These are phyloP conservation scores for Nymphaea colorata DNA, from an alignment of 164 flowering plant genomes.

Conservation along the genomic window DNA sequence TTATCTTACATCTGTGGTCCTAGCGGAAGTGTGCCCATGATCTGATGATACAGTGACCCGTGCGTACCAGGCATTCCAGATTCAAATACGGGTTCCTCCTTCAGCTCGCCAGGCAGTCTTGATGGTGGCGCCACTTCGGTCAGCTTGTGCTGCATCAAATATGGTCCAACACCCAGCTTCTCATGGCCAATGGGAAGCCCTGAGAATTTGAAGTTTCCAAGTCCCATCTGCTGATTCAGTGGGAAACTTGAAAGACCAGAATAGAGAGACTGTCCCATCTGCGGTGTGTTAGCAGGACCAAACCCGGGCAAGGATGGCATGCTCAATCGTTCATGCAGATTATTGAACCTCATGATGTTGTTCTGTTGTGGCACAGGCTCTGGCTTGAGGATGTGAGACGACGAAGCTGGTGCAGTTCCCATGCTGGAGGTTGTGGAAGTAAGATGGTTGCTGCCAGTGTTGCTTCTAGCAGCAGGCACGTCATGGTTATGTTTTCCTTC, in stretches of 20 bases:
- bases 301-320: conserved; percentile 26
- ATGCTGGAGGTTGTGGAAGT: conserved; percentile 13
- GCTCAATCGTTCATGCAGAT: no score
- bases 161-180: conserved; percentile 31
- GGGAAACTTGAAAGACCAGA: no score
- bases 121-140: conserved; percentile 29
- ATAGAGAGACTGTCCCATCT: conserved; percentile 12
- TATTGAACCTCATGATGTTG: no score
- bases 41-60: conserved; percentile 44
- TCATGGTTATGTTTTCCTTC: conserved; percentile 95
- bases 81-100: conserved; percentile 44
- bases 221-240: no score
- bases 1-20: conserved; percentile 37
- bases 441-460: conserved; percentile 40
- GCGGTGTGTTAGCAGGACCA: conserved; percentile 37
- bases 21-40: conserved; percentile 56
- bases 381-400: conserved; percentile 28
- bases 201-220: no score
- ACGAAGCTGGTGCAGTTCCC: conserved; percentile 16
- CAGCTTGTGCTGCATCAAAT: conserved; percentile 25
- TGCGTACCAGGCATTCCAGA: conserved; percentile 27
- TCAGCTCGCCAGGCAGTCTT: conserved; percentile 61
- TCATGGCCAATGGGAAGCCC: conserved; percentile 15
- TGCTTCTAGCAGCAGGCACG: conserved; percentile 79
- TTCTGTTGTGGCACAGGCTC: conserved; percentile 30